Evolutionary conservation across 139 green algal genomes (phyloP).

Genomic region (Chlorella sp.): DNA sequence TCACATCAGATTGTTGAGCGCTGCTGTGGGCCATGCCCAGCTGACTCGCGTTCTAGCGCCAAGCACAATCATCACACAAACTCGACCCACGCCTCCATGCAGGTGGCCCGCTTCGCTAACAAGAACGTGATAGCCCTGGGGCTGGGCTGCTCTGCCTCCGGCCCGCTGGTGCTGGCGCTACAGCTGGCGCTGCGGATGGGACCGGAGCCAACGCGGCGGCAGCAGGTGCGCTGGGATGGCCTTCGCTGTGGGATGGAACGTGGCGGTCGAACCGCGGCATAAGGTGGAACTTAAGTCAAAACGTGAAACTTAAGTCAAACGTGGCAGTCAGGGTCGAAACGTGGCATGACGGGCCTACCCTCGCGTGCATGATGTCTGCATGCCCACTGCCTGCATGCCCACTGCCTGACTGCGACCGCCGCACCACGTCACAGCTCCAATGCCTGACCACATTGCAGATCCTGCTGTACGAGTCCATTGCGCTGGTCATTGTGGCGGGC

Average conservation of each 20-base stretch:
- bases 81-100: no score
- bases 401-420: not conserved
- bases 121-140: conserved; percentile 80
- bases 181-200: conserved; percentile 44
- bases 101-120: conserved; percentile 63
- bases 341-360: not conserved
- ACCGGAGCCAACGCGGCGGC: not conserved
- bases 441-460: conserved; percentile 43
- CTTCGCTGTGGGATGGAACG: no score
- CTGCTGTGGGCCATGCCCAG: no score
- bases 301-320: no score
- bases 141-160: conserved; percentile 54
- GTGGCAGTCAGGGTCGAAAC: no score
- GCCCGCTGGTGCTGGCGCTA: conserved; percentile 69
- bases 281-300: no score
- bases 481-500: conserved; percentile 19
- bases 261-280: not conserved
- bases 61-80: no score
- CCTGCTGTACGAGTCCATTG: conserved; percentile 62
- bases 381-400: not conserved
- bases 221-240: conserved; percentile 11
- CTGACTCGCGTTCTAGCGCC: no score
- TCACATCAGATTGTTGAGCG: no score
- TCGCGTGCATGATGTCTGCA: not conserved
- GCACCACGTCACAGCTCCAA: no score